phyloP scores from a whole-genome alignment of 495 filamentous ascomycete species.

The Polyplosphaeria fusca region DNA sequence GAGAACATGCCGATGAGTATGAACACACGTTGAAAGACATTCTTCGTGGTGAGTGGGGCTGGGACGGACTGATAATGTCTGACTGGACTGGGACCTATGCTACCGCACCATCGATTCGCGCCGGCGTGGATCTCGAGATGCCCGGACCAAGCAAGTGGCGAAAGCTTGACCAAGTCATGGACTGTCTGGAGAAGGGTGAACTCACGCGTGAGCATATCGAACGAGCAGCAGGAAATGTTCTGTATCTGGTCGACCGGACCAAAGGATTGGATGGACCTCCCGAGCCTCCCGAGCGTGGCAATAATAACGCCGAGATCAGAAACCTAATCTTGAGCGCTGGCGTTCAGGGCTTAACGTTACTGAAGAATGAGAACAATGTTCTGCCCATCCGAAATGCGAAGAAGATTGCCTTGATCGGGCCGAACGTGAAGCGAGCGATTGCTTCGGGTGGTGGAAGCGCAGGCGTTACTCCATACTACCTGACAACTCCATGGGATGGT shows the following conservation, averaged over 20 bases:
- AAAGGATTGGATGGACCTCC: conserved; percentile 27
- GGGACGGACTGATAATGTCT: conserved; percentile 48
- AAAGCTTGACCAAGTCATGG: conserved; percentile 21
- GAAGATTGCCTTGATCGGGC: conserved; percentile 72
- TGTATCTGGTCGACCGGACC: conserved; percentile 34
- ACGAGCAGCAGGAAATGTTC: conserved; percentile 38
- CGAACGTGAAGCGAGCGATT: conserved; percentile 72
- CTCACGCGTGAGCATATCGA: conserved; percentile 30
- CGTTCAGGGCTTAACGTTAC: conserved; percentile 38
- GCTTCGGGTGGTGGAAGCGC: conserved; percentile 81
- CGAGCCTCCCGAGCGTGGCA: conserved; percentile 29
- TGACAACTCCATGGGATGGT: conserved; percentile 64
- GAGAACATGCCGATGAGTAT: conserved; percentile 66
- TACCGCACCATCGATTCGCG: conserved; percentile 25
- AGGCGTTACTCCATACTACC: conserved; percentile 75
- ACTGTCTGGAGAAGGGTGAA: conserved; percentile 29
- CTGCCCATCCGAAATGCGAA: conserved; percentile 38
- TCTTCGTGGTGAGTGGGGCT: conserved; percentile 68
- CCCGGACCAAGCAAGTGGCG: conserved; percentile 31
- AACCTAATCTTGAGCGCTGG: conserved; percentile 32
- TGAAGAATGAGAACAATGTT: conserved; percentile 39
- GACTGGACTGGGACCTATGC: conserved; percentile 38
- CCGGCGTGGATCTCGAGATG: conserved; percentile 37
- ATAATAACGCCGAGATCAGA: conserved; percentile 28
- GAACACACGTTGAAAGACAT: conserved; percentile 60